Conservation (phyloP, 2,329 filamentous ascomycete genomes). For the Sclerotinia nivalis region DNA sequence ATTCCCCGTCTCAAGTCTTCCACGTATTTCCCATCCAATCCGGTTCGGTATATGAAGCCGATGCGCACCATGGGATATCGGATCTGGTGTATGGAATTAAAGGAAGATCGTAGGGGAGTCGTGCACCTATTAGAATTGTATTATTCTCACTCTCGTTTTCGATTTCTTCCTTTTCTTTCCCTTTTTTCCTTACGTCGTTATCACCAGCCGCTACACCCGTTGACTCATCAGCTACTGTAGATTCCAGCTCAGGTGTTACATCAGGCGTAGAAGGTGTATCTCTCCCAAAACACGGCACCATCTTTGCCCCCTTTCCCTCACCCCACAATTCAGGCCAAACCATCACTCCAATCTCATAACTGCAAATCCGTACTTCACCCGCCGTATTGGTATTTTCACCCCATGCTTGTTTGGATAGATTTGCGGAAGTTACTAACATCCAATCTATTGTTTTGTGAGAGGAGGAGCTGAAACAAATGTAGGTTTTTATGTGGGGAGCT, state of each 20-base stretch:
- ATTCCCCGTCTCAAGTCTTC: background rate
- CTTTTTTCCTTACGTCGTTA: constrained; percentile 35
- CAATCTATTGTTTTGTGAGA: constrained; percentile 64
- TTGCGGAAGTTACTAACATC: constrained; percentile 89
- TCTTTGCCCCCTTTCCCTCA: constrained; percentile 46
- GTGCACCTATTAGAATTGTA: constrained; percentile 60
- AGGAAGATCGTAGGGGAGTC: constrained; percentile 83
- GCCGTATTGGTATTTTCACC: constrained; percentile 60
- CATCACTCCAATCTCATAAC: constrained; percentile 81
- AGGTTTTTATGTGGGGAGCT: constrained; percentile 89
- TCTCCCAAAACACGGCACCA: constrained; percentile 68
- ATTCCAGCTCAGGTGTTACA: constrained; percentile 12
- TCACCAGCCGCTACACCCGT: fast-evolving
- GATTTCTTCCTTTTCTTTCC: constrained; percentile 19
- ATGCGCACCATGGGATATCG: constrained; percentile 79
- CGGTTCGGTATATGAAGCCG: constrained; percentile 56
- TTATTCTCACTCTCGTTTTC: constrained; percentile 15
- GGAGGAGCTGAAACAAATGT: constrained; percentile 60
- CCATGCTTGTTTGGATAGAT: constrained; percentile 88
- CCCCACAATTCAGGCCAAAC: constrained; percentile 70
- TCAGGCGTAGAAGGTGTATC: constrained; percentile 55
- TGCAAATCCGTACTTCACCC: constrained; percentile 69
- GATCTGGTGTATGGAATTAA: constrained; percentile 61
- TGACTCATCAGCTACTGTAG: constrained; percentile 21
- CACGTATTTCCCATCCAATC: constrained; percentile 49